Percentiles rank a stretch among this genome's conserved stretches.
Conservation (phyloP, 768 basidiomycete species). For the Hypsizygus marmoreus region DNA sequence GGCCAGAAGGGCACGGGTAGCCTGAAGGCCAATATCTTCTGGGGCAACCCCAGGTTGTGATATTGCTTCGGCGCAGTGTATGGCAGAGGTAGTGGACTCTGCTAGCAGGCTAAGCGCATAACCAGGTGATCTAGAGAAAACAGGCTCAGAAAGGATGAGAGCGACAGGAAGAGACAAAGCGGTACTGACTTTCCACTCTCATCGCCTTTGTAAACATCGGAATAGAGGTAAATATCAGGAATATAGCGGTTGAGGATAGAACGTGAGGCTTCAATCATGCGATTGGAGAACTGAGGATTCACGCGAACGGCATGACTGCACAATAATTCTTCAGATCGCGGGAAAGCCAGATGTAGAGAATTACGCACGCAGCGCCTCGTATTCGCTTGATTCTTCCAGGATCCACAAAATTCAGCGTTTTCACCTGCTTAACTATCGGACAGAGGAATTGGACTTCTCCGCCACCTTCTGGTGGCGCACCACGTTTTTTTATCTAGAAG, state of each 20-base stretch:
- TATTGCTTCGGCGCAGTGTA: conserved; percentile 86
- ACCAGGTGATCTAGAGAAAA: conserved; percentile 82
- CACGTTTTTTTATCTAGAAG: conserved; percentile 88
- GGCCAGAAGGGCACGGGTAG: conserved; percentile 73
- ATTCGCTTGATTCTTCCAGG: conserved; percentile 92
- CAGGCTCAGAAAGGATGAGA: not conserved
- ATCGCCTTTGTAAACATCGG: conserved; percentile 96
- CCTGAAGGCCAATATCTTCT: conserved; percentile 88
- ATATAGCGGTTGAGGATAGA: conserved; percentile 95
- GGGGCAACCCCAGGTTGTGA: conserved; percentile 84
- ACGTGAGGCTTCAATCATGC: conserved; percentile 94
- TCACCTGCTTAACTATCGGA: conserved; percentile 87
- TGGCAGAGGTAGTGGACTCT: conserved; percentile 87
- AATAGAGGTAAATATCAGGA: conserved; percentile 97
- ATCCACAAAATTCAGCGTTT: conserved; percentile 90
- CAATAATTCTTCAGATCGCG: not conserved
- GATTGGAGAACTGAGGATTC: conserved; percentile 95
- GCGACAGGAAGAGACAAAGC: not conserved
- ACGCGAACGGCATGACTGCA: conserved; percentile 92
- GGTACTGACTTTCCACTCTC: conserved; percentile 90
- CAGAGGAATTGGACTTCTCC: conserved; percentile 95
- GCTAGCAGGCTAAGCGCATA: conserved; percentile 90
- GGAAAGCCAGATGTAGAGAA: not conserved
- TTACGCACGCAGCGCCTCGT: conserved; percentile 88
- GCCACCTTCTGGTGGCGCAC: conserved; percentile 86